phyloP scores from a whole-genome alignment of 2,329 filamentous ascomycete species.

The Pseudogymnoascus sp. region DNA sequence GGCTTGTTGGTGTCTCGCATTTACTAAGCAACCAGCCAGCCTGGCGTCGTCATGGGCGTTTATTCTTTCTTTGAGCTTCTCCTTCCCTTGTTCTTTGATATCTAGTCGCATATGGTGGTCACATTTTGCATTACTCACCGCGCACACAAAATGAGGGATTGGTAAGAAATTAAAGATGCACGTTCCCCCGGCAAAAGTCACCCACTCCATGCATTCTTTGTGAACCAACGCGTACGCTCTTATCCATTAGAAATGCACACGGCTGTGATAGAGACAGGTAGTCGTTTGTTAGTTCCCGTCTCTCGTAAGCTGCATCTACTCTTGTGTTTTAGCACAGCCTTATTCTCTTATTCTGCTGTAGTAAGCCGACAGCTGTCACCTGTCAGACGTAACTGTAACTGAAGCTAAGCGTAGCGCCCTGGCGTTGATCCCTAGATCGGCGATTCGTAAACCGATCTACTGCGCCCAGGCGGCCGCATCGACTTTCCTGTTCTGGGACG shows the following conservation, averaged over 20 bases:
- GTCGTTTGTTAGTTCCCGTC: neutral
- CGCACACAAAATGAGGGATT: neutral
- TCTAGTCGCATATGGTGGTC: neutral
- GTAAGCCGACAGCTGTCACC: neutral
- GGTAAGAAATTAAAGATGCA: neutral
- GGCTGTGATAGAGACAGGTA: neutral
- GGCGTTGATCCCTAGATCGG: neutral
- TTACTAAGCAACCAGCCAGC: neutral
- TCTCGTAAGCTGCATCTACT: neutral
- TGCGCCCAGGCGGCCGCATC: neutral
- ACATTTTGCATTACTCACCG: neutral
- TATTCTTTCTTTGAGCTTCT: slow-evolving; percentile 3
- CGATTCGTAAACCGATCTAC: neutral
- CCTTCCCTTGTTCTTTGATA: neutral
- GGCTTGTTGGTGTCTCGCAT: neutral
- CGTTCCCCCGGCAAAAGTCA: neutral
- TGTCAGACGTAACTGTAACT: neutral
- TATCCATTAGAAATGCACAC: neutral
- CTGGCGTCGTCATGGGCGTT: neutral
- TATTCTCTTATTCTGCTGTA: neutral
- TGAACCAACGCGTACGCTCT: neutral
- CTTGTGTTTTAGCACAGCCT: neutral
- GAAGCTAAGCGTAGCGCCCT: neutral
- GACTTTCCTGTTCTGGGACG: neutral
- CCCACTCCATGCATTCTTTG: neutral